These are phyloP conservation scores for Galerina marginata DNA, from an alignment of 768 basidiomycete species.

Conservation along the genomic window DNA sequence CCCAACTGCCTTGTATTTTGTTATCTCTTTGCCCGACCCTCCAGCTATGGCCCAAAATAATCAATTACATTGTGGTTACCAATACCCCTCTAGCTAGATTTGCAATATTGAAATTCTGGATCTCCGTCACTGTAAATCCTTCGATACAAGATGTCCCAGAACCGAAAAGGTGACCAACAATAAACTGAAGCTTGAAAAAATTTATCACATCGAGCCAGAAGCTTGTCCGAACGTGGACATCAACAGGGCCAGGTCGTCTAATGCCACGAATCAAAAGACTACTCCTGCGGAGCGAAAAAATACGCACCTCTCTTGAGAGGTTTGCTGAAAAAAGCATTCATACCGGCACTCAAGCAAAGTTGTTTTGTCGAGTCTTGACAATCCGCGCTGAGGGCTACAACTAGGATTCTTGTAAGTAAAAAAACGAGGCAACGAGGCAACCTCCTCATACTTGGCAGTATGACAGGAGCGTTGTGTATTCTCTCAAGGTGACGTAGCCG, in stretches of 20 bases:
- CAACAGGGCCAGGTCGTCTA: slow-evolving; percentile 59
- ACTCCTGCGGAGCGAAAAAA: neutral
- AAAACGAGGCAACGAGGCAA: neutral
- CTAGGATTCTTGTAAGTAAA: slow-evolving; percentile 35
- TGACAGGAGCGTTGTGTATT: slow-evolving; percentile 52
- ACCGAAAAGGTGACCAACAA: slow-evolving; percentile 6
- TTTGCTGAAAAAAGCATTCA: slow-evolving; percentile 80
- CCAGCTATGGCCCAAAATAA: neutral
- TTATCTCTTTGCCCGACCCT: neutral
- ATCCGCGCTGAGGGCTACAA: slow-evolving; percentile 77
- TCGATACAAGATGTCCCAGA: slow-evolving; percentile 3
- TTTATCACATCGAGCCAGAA: neutral
- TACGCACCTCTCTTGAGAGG: slow-evolving; percentile 63
- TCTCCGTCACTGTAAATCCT: neutral
- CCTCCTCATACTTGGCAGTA: slow-evolving; percentile 57
- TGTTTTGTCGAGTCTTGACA: slow-evolving; percentile 79
- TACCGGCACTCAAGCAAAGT: slow-evolving; percentile 77
- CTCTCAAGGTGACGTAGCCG: slow-evolving; percentile 63
- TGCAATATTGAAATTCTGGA: slow-evolving; percentile 3
- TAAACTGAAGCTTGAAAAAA: neutral
- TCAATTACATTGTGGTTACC: neutral
- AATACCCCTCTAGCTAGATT: slow-evolving; percentile 3
- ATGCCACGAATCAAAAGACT: neutral
- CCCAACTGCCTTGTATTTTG: neutral
- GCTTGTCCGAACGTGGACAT: slow-evolving; percentile 57